Conservation (phyloP, 805 yeast species). For the Yamadazyma akitaensis region DNA sequence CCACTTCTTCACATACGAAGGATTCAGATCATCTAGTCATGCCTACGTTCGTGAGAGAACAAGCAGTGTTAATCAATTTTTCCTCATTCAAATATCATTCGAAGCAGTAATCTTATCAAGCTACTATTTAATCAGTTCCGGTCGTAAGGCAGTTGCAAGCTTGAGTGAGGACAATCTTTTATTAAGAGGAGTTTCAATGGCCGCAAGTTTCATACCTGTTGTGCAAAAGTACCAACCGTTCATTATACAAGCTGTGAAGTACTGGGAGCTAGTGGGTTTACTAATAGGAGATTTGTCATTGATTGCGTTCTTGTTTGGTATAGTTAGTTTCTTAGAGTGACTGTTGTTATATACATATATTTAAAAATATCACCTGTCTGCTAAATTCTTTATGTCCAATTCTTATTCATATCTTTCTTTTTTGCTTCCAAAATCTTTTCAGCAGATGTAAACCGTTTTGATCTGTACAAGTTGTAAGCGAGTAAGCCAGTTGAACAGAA, state of each 20-base stretch:
- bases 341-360: background rate
- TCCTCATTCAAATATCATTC: constrained; percentile 25
- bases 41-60: constrained; percentile 19
- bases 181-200: constrained; percentile 29
- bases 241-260: constrained; percentile 26
- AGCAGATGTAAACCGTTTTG: constrained; percentile 30
- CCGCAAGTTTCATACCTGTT: constrained; percentile 33
- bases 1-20: constrained; percentile 23
- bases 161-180: constrained; percentile 26
- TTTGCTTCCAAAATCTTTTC: constrained; percentile 40
- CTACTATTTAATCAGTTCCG: constrained; percentile 28
- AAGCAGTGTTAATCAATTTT: constrained; percentile 18
- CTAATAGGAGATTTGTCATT: constrained; percentile 36
- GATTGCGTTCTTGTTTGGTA: constrained; percentile 37
- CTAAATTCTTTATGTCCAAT: background rate
- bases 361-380: background rate
- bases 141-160: constrained; percentile 20
- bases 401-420: constrained; percentile 32
- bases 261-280: constrained; percentile 37
- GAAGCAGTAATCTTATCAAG: constrained; percentile 34
- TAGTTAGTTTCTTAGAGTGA: constrained; percentile 20
- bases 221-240: constrained; percentile 26
- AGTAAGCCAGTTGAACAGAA: constrained; percentile 69
- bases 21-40: constrained; percentile 24
- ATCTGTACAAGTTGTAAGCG: constrained; percentile 29